Evolutionary conservation across 2,329 filamentous ascomycete genomes (phyloP).

Genomic region (Aspergillus spinulosporus): DNA sequence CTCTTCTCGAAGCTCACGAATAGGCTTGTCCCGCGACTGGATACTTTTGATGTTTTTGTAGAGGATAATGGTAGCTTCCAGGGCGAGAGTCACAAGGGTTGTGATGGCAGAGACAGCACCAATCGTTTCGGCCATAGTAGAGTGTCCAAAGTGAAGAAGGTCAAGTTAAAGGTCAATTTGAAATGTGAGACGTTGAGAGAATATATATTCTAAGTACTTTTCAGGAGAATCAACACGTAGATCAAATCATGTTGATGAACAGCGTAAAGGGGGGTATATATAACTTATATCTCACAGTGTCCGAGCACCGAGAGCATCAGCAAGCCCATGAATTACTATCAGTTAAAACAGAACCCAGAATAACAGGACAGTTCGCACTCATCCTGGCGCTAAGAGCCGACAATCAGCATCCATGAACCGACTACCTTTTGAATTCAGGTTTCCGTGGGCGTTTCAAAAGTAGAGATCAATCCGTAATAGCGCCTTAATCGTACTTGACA

Average conservation of each 20-base stretch:
- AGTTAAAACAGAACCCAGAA: no score
- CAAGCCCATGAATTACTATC: no score
- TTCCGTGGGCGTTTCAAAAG: no score
- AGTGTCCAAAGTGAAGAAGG: neutral
- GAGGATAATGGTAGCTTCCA: neutral
- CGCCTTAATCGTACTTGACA: no score
- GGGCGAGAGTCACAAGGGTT: neutral
- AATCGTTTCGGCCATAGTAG: neutral
- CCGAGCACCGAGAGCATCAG: neutral
- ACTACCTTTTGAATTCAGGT: neutral
- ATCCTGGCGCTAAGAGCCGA: neutral
- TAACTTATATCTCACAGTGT: no score
- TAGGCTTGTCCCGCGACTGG: neutral
- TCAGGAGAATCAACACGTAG: neutral
- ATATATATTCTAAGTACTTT: no score
- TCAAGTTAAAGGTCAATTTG: no score
- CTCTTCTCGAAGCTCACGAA: neutral
- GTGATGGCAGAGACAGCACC: neutral
- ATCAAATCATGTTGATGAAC: neutral
- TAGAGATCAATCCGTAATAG: no score
- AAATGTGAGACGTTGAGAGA: no score
- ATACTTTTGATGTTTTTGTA: neutral
- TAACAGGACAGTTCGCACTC: neutral
- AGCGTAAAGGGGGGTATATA: neutral
- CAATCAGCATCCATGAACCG: no score